Evolutionary conservation across 805 yeast genomes (phyloP), one percentile per base, ranked within the genome.

Genomic region (Lipomyces mesembrius): DNA sequence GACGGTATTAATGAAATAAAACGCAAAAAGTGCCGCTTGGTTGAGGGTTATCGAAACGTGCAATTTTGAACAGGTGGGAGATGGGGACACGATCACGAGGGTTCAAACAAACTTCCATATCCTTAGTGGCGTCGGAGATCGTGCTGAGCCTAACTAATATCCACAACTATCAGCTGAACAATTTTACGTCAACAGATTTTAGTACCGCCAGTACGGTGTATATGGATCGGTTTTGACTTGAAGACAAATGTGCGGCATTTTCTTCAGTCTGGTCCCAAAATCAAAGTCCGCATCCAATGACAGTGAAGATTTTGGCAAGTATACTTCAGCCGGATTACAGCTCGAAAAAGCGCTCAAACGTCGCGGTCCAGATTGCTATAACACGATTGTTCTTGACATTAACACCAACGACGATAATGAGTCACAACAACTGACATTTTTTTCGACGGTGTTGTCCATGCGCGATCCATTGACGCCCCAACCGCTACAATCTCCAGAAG

Each of bases 391-490:
- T 2, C 12, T 37, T 6, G 43, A 58, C 29, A 20, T 37, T 43
- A 14, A 29, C 3, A 32, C 37, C 11, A 34, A 25, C 29, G 52
- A 22, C 11, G 22, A 43, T 6, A 7, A n/a, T 12, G 43, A 14
- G 20, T n/a, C 27, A 5, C 8, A 43, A 34, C 51, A 37, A 27
- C 29, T 66, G 59, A 46, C 58, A 9, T 64, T 80, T 3, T 83
- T 83, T 66, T 88, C 95, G 0, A 89, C 98, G 0, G 91, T 95
- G 0, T 80, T 95, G 20, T 88, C 97, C 0, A 78, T 95, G 54
- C 81, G 99, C 65, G 73, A 84, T 25, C 98, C 98, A 0, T 85
- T 90, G 72, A 87, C 91, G 0, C 71, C 78, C 37, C 99, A 95
- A 77, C 97, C 98, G 0, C 70, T 87, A 2, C 70, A 66, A 1